These are phyloP conservation scores for Sphaceloma murrayae DNA, from an alignment of 2,329 filamentous ascomycete species.

Conservation along the genomic window DNA sequence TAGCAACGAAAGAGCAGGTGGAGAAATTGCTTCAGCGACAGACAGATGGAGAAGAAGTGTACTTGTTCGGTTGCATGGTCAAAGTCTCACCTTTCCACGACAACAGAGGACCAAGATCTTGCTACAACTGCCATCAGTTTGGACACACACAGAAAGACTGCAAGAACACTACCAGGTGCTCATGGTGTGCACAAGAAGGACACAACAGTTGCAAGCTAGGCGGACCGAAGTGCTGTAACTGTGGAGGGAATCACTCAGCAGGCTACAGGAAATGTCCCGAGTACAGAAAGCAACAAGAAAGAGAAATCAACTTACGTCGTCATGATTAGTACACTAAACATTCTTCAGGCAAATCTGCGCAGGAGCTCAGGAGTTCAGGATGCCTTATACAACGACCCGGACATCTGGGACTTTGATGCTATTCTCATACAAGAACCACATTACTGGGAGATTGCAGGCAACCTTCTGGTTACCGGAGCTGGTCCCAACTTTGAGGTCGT, in stretches of 20 bases:
- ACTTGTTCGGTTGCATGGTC: neutral
- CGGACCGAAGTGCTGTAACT: constrained; percentile 4
- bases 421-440: constrained; percentile 15
- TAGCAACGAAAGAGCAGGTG: constrained; percentile 8
- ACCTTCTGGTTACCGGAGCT: constrained; percentile 3
- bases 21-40: constrained; percentile 1
- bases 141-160: constrained; percentile 14
- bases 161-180: constrained; percentile 13
- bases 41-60: neutral
- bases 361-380: constrained; percentile 9
- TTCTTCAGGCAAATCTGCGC: constrained; percentile 11
- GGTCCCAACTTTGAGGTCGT: constrained; percentile 8
- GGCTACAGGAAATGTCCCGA: constrained; percentile 4
- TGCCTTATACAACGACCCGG: constrained; percentile 10
- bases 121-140: constrained; percentile 10
- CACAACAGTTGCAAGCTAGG: constrained; percentile 1
- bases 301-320: constrained; percentile 1
- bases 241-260: constrained; percentile 1
- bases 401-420: constrained; percentile 6
- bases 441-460: neutral
- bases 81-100: constrained; percentile 10
- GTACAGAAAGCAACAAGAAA: constrained; percentile 12
- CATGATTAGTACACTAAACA: constrained; percentile 12
- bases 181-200: constrained; percentile 14
- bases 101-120: constrained; percentile 13